phyloP scores from a whole-genome alignment of 805 yeast species.

The Ogataea nonfermentans region DNA sequence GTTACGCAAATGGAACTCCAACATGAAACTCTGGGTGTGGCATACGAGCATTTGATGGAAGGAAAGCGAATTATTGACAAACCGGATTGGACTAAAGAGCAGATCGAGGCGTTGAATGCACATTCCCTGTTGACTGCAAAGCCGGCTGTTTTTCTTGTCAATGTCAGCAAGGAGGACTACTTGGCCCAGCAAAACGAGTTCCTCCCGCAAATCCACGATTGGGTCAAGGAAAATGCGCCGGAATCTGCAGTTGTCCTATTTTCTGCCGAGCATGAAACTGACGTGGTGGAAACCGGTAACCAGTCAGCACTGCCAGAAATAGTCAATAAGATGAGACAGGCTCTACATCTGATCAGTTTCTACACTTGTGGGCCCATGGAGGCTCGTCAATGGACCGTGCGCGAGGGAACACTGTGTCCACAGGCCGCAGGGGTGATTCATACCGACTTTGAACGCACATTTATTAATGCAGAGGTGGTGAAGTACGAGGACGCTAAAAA shows the following conservation, averaged over 20 bases:
- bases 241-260: slow-evolving; percentile 48
- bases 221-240: slow-evolving; percentile 87
- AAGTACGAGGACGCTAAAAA: slow-evolving; percentile 79
- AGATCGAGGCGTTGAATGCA: slow-evolving; percentile 84
- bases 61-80: slow-evolving; percentile 84
- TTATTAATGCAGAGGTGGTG: slow-evolving; percentile 90
- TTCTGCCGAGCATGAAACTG: slow-evolving; percentile 35
- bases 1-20: slow-evolving; percentile 77
- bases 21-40: slow-evolving; percentile 71
- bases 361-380: slow-evolving; percentile 96
- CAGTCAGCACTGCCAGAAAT: slow-evolving; percentile 82
- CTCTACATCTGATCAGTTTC: slow-evolving; percentile 84
- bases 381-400: slow-evolving; percentile 97
- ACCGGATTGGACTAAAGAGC: slow-evolving; percentile 83
- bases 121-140: slow-evolving; percentile 91
- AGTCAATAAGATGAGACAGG: slow-evolving; percentile 81
- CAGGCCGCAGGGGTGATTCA: slow-evolving; percentile 98
- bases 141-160: slow-evolving; percentile 89
- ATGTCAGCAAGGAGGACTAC: slow-evolving; percentile 86
- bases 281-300: slow-evolving; percentile 18
- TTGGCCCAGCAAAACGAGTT: slow-evolving; percentile 86
- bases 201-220: slow-evolving; percentile 74
- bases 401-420: slow-evolving; percentile 93
- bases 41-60: slow-evolving; percentile 72
- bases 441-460: slow-evolving; percentile 91